Percentiles rank a stretch among this genome's conserved stretches.
Evolutionary conservation across 495 filamentous ascomycete species (phyloP).

Genomic region (Penicillium salamii): DNA sequence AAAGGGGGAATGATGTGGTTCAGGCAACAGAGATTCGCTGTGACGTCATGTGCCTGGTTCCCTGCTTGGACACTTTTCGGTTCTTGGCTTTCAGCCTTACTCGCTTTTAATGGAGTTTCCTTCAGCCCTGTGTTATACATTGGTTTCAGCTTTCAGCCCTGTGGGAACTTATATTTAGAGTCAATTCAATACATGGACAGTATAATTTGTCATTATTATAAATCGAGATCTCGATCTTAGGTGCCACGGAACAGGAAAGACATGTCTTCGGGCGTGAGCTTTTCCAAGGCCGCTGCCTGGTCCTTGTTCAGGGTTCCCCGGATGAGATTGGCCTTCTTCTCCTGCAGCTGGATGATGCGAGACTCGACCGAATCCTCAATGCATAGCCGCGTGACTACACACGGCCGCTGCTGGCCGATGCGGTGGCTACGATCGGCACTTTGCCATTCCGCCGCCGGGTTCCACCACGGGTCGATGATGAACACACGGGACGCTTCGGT

Average conservation of each 20-base stretch:
- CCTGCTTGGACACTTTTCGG: background rate
- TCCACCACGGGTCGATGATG: slow-evolving; percentile 98
- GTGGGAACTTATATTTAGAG: no score
- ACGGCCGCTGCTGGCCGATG: slow-evolving; percentile 90
- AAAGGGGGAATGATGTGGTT: background rate
- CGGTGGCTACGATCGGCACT: slow-evolving; percentile 94
- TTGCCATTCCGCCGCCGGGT: slow-evolving; percentile 96
- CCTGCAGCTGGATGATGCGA: slow-evolving; percentile 88
- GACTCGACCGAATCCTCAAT: slow-evolving; percentile 96
- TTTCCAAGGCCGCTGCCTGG: slow-evolving; percentile 75
- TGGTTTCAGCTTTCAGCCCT: no score
- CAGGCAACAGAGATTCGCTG: background rate
- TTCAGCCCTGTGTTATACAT: no score
- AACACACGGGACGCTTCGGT: slow-evolving; percentile 93
- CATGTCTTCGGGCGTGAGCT: slow-evolving; percentile 85
- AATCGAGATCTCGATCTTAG: no score
- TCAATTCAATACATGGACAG: no score
- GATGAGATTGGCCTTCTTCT: slow-evolving; percentile 97
- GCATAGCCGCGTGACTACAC: slow-evolving; percentile 88
- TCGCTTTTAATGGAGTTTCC: no score
- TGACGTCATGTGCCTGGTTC: background rate
- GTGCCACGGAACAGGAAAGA: slow-evolving; percentile 88
- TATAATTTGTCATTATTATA: no score
- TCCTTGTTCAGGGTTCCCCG: slow-evolving; percentile 93
- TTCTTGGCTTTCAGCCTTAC: background rate